These are phyloP conservation scores for Chamaecrista fasciculata DNA, from an alignment of 306 rosid species.

Conservation along the genomic window DNA sequence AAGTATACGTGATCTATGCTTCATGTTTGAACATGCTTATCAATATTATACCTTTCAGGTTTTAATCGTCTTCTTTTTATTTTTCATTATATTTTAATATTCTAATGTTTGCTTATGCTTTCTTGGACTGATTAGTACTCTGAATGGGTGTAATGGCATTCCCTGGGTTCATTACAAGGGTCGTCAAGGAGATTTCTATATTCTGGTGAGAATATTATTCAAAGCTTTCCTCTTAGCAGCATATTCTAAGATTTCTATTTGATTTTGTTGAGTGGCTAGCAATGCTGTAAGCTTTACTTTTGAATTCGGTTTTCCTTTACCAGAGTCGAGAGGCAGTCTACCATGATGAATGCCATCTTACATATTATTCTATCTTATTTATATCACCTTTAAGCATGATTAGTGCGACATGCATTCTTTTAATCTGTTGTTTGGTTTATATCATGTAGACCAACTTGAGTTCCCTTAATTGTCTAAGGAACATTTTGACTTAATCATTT, in stretches of 20 bases:
- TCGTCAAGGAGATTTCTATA: conserved; percentile 92
- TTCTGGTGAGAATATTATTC: conserved; percentile 69
- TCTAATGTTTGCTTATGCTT: conserved; percentile 29
- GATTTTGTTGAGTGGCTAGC: neutral
- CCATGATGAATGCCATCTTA: neutral
- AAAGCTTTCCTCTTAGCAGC: conserved; percentile 21
- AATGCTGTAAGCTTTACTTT: neutral
- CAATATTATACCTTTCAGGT: neutral
- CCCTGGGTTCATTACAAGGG: conserved; percentile 95
- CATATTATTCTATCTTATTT: neutral
- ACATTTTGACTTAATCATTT: conserved; percentile 2
- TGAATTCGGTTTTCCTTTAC: neutral
- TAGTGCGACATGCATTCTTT: conserved; percentile 5
- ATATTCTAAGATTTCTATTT: conserved; percentile 1
- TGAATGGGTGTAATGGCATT: conserved; percentile 89
- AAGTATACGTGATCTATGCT: conserved; percentile 49
- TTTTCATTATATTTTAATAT: no score
- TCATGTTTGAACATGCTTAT: conserved; percentile 8
- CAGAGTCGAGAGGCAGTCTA: neutral
- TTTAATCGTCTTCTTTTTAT: conserved; percentile 3
- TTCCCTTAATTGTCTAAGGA: neutral
- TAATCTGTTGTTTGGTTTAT: neutral
- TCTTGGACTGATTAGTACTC: conserved; percentile 45
- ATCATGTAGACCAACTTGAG: neutral
- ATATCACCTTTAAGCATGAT: neutral